Evolutionary conservation across 148 eudicot genomes (phyloP), one percentile per base, ranked within the genome.

Genomic region (Polygonum maritimum): DNA sequence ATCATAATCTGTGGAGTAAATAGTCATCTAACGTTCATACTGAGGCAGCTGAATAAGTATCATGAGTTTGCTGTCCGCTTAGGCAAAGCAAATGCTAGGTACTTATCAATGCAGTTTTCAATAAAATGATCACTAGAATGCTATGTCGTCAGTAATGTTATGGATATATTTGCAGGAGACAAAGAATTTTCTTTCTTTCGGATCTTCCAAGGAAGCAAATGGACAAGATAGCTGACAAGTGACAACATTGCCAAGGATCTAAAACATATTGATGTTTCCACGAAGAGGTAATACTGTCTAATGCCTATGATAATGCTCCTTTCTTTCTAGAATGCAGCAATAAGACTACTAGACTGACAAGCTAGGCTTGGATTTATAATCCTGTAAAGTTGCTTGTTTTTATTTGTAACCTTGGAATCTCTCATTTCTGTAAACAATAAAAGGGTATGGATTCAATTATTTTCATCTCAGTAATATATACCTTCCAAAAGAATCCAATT

Each of bases 1-100:
- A 91, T 95, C 51, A 89, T 95, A 67, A 87, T 95, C 74, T 95
- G 99, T 83, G 99, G 99, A 84, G 87, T 91, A 48, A 95, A 87
- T 76, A 89, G 91, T 89, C 97, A 86, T 82, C 87, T 95, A 75
- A 54, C 78, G 83, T 92, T 92, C 81, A 84, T 95, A 74, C 81
- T 95, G 16, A 92, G 90, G 86, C 99, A 95, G 87, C 79, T 95
- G 54, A 85, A 95, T 80, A 91, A 88, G 83, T 89, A 95, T 85
- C 99, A 95, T 41, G 99, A 91, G 75, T 88, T 82, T 83, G 81
- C 97, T 74, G 89, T 95, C 80, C 93, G 96, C 69, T 83, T 95
- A 80, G 99, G 99, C 79, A 91, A 89, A 80, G 92, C 99, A 74
- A 80, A 83, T 48, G 87, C 90, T 81, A 89, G 99, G 99, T 95